phyloP scores from a whole-genome alignment of 2,329 filamentous ascomycete species.

The Dothistroma septosporum region DNA sequence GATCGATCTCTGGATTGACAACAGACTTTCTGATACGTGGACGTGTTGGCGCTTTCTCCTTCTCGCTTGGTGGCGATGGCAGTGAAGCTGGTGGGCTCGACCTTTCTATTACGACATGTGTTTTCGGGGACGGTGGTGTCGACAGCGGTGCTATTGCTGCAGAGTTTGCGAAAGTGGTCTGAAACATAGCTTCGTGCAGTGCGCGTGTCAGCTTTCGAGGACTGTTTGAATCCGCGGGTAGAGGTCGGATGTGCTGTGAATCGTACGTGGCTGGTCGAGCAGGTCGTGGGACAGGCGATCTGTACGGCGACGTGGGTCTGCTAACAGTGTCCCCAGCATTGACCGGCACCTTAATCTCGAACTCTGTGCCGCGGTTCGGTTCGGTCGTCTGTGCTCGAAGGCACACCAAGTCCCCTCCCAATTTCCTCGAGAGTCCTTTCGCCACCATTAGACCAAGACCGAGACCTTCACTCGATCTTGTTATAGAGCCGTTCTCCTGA shows the following conservation, averaged over 20 bases:
- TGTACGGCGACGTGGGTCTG: constrained; percentile 49
- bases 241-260: constrained; percentile 14
- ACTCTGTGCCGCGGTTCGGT: constrained; percentile 60
- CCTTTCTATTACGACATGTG: neutral
- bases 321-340: constrained; percentile 50
- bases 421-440: constrained; percentile 64
- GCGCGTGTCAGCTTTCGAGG: constrained; percentile 26
- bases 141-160: constrained; percentile 1
- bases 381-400: constrained; percentile 60
- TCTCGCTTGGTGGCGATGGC: constrained; percentile 10
- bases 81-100: constrained; percentile 18
- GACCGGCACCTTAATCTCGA: constrained; percentile 63
- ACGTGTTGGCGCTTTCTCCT: neutral
- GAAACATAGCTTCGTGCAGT: constrained; percentile 22
- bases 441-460: constrained; percentile 68
- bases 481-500: constrained; percentile 64
- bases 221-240: constrained; percentile 19
- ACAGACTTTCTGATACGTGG: constrained; percentile 25
- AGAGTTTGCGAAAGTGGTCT: constrained; percentile 5
- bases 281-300: constrained; percentile 40
- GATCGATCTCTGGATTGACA: constrained; percentile 44
- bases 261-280: constrained; percentile 9
- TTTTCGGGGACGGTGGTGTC: constrained; percentile 23
- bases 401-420: constrained; percentile 64
- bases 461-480: constrained; percentile 63